Evolutionary conservation across 2,329 filamentous ascomycete species (phyloP), one percentile per base, ranked within the genome.

Genomic region (Scedosporium aurantiacum): DNA sequence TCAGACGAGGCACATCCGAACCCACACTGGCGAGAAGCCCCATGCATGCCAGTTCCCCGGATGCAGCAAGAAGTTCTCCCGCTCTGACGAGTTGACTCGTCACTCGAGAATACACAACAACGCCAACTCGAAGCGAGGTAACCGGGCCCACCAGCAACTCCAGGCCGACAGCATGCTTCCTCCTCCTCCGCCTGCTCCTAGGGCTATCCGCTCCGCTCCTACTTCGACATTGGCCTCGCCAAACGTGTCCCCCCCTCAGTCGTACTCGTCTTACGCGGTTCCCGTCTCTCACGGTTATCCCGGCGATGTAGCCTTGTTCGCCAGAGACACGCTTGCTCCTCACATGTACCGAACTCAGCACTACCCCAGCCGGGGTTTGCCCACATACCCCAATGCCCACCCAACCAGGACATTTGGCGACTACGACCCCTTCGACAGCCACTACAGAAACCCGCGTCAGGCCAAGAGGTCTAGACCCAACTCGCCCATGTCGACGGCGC

Each of bases 81-180:
- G 93, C 66, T 97, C 93, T 12, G 93, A 99, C 72, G 93, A 99
- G 77, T 82, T 99, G 68, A 99, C 94, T 64, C 87, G 93, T 64
- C 93, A 99, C 77, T 97, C 93, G 72, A 85, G 93, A 73, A 99
- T 99, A 78, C 93, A 99, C 83, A 97, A 90, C 84, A 99, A 97
- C 77, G 93, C 94, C 63, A 97, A 97, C 81, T 97, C 92, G 62
- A 83, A 94, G 71, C 82, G 93, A 71, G 92, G 91, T 66, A 95
- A 96, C 81, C 96, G 96, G 80, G 85, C 74, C 28, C 79, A 82
- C 67, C 75, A 79, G 61, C 71, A 74, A 62, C 70, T 71, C 57
- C 72, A 74, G 65, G 74, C 76, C 61, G 74, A 86, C 75, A 79
- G 77, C 67, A 89, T 91, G 83, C 92, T 95, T 85, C 82, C 86